These are phyloP conservation scores for Gamsiella multidivaricata DNA, from an alignment of 192 early-diverging fungal genomes.

Conservation along the genomic window DNA sequence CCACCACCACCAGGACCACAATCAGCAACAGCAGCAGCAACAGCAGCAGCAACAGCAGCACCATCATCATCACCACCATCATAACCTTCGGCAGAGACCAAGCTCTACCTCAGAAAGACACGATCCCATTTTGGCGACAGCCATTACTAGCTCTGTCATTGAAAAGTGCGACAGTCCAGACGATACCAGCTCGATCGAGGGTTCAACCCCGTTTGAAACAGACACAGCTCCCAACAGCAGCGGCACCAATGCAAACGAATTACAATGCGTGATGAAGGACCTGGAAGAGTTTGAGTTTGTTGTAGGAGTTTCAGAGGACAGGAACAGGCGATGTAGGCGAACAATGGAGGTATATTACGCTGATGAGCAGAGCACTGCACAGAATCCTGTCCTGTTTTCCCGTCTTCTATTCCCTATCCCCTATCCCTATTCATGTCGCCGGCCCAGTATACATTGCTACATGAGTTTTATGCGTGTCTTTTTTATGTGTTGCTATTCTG, in stretches of 20 bases:
- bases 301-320: conserved; percentile 83
- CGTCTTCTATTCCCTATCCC: no score
- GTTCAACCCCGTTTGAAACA: conserved; percentile 29
- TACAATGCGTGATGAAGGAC: conserved; percentile 44
- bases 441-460: no score
- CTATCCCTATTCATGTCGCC: no score
- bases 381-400: no score
- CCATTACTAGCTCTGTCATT: conserved; percentile 23
- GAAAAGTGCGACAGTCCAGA: conserved; percentile 51
- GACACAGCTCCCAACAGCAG: neutral
- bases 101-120: conserved; percentile 19
- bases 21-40: neutral
- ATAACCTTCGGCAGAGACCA: conserved; percentile 13
- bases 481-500: no score
- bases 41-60: conserved; percentile 12
- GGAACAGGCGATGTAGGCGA: conserved; percentile 90
- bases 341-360: conserved; percentile 84
- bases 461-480: no score
- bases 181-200: conserved; percentile 46
- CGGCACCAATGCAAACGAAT: conserved; percentile 1
- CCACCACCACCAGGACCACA: neutral
- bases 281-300: conserved; percentile 49
- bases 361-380: neutral
- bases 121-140: conserved; percentile 28
- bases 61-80: conserved; percentile 30